Evolutionary conservation across 306 rosid species (phyloP).

Genomic region (Mimosa pudica): DNA sequence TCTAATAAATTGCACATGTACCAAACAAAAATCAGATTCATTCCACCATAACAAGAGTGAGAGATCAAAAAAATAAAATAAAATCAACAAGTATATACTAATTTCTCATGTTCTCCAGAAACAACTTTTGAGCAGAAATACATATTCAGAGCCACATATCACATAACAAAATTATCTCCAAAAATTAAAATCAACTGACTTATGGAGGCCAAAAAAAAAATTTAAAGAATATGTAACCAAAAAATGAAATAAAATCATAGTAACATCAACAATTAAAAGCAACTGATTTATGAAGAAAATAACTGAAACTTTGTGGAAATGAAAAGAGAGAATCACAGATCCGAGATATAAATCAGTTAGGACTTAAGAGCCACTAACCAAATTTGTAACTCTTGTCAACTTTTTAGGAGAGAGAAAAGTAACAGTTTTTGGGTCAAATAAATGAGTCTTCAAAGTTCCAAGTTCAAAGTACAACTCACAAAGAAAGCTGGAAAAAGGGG

Average conservation of each 20-base stretch:
- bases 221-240: too few species aligned
- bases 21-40: constrained; percentile 27
- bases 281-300: not conserved
- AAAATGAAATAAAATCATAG: too few species aligned
- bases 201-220: not conserved
- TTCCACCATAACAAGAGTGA: constrained; percentile 4
- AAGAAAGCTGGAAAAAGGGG: not conserved
- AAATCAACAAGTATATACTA: constrained; percentile 32
- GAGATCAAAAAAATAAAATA: not conserved
- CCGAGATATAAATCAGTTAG: not conserved
- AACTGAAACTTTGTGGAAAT: not conserved
- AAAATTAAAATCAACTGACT: not conserved
- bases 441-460: not conserved
- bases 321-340: not conserved
- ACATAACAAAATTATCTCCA: not conserved
- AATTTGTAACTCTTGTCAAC: constrained; percentile 10
- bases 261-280: not conserved
- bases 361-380: not conserved
- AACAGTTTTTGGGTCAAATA: not conserved
- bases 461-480: not conserved
- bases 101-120: constrained; percentile 33
- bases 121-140: not conserved
- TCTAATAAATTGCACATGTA: constrained; percentile 12
- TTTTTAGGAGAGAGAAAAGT: constrained; percentile 17
- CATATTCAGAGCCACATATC: not conserved